Percentiles rank a stretch among this genome's conserved stretches.
phyloP scores from a whole-genome alignment of 1,284 basidiomycete species.

The Ustilago cynodontis region DNA sequence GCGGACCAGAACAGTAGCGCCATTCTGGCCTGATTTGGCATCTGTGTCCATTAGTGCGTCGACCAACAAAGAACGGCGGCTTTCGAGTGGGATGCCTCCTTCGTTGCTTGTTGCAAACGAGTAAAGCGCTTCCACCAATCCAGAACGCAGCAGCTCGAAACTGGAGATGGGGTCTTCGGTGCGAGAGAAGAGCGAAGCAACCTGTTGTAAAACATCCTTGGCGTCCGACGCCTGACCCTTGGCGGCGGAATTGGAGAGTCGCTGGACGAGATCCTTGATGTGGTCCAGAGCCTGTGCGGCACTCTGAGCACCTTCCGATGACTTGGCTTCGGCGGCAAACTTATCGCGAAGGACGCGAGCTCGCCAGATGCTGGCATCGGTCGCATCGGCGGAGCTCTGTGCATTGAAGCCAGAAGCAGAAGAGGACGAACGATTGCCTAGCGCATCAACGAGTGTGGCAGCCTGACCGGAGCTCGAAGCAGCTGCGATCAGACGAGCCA shows the following conservation, averaged over 20 bases:
- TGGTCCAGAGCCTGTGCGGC: conserved; percentile 59
- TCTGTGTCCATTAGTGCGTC: conserved; percentile 46
- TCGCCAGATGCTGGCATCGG: conserved; percentile 64
- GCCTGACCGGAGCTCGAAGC: conserved; percentile 27
- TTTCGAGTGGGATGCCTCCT: conserved; percentile 33
- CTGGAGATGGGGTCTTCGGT: conserved; percentile 82
- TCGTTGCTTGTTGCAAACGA: conserved; percentile 79
- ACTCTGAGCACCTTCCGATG: conserved; percentile 51
- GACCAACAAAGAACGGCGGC: conserved; percentile 53
- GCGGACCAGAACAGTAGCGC: conserved; percentile 52
- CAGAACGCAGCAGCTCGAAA: conserved; percentile 94
- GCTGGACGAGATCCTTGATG: conserved; percentile 53
- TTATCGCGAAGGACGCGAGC: conserved; percentile 60
- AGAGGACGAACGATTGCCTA: conserved; percentile 29
- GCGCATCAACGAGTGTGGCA: conserved; percentile 19
- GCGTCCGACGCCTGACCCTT: conserved; percentile 25
- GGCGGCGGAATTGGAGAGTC: conserved; percentile 72
- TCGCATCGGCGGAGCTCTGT: conserved; percentile 42
- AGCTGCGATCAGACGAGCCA: conserved; percentile 46
- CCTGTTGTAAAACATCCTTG: conserved; percentile 76
- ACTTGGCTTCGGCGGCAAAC: conserved; percentile 49
- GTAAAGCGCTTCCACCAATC: conserved; percentile 87
- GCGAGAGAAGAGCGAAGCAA: conserved; percentile 84
- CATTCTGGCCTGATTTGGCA: conserved; percentile 25
- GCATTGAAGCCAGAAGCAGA: conserved; percentile 30